A percentile compares a stretch with the other conserved stretches of the same genome.
Evolutionary conservation across 768 basidiomycete species (phyloP).

Genomic region (Mrakia frigida): DNA sequence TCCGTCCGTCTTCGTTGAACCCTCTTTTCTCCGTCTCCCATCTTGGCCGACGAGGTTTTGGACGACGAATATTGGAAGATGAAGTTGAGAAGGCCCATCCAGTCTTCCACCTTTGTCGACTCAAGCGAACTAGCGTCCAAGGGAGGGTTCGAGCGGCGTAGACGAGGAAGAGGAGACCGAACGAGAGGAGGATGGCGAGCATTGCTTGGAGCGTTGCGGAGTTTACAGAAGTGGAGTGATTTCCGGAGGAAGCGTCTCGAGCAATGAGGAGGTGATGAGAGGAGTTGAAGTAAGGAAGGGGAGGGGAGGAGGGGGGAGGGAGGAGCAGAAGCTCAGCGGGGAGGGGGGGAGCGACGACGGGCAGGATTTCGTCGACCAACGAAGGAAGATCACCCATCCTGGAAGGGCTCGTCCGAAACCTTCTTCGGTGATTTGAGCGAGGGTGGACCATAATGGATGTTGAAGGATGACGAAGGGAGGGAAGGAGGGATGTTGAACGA

Average conservation of each 20-base stretch:
- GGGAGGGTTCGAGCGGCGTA: slow-evolving; percentile 10
- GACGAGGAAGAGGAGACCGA: not conserved
- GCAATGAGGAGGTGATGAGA: not conserved
- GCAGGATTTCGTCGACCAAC: too few relatives aligned
- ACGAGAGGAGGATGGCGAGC: slow-evolving; percentile 8
- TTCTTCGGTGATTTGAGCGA: too few relatives aligned
- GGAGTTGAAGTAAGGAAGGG: not conserved
- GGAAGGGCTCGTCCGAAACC: too few relatives aligned
- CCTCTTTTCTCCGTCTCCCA: not conserved
- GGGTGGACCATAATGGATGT: too few relatives aligned
- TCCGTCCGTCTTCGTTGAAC: not conserved
- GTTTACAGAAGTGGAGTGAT: slow-evolving; percentile 6
- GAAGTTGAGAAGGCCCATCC: slow-evolving; percentile 15
- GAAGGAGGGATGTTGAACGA: not conserved
- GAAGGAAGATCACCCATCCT: too few relatives aligned
- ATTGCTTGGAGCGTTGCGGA: slow-evolving; percentile 5
- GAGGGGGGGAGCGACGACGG: too few relatives aligned
- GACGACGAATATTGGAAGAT: not conserved
- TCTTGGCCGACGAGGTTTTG: not conserved
- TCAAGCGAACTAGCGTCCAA: slow-evolving; percentile 8
- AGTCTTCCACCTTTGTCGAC: not conserved
- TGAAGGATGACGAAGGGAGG: not conserved
- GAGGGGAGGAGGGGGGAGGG: too few relatives aligned
- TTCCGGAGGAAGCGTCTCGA: not conserved
- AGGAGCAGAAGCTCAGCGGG: too few relatives aligned